Evolutionary conservation across 2,329 filamentous ascomycete species (phyloP).

Genomic region (Simplicillium sp.): DNA sequence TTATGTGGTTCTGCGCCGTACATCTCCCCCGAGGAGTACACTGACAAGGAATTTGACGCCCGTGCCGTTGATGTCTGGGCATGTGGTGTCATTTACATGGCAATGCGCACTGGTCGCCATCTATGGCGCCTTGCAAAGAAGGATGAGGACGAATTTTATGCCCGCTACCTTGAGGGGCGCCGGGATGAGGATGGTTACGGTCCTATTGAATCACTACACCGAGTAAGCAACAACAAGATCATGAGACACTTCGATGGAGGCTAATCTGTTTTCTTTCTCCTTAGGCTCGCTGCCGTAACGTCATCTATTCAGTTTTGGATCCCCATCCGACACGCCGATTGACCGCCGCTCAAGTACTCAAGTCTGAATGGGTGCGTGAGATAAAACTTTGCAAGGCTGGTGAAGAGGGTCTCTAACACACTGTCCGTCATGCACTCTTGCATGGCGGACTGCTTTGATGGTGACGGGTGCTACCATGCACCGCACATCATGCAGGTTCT

Average conservation of each 20-base stretch:
- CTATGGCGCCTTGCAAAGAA: constrained; percentile 95
- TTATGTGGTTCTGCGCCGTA: constrained; percentile 95
- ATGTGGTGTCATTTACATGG: constrained; percentile 98
- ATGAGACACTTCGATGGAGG: neutral
- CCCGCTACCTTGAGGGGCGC: constrained; percentile 83
- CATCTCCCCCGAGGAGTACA: constrained; percentile 94
- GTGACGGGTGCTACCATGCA: constrained; percentile 3
- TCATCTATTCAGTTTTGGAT: constrained; percentile 97
- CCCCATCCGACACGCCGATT: constrained; percentile 88
- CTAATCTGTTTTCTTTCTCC: constrained; percentile 9
- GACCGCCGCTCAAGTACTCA: constrained; percentile 90
- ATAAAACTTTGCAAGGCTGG: constrained; percentile 96
- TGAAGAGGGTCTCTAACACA: constrained; percentile 74
- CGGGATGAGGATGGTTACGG: constrained; percentile 93
- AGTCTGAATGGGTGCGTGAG: constrained; percentile 97
- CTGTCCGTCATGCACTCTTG: constrained; percentile 16
- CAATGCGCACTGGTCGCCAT: constrained; percentile 93
- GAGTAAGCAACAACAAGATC: constrained; percentile 51
- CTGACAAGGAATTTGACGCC: constrained; percentile 91
- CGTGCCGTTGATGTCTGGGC: constrained; percentile 98
- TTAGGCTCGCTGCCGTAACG: constrained; percentile 92
- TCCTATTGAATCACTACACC: constrained; percentile 88
- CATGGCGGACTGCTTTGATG: constrained; percentile 18
- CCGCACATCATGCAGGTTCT: constrained; percentile 15
- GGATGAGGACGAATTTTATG: constrained; percentile 96